Base-by-base conservation (phyloP, 148 eudicot species). In the Camellia granthamiana region DNA sequence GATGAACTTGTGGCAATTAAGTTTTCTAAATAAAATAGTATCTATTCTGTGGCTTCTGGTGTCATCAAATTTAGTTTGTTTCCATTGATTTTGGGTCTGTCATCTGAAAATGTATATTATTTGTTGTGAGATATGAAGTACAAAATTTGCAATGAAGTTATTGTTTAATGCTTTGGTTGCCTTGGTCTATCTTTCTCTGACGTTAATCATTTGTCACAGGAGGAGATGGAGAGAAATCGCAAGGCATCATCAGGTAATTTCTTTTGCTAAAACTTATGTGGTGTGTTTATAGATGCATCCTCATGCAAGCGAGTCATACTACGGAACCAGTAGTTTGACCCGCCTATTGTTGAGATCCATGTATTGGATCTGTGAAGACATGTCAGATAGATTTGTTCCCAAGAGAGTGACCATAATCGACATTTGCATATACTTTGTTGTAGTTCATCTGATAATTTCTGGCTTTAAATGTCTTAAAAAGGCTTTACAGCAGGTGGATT, bases 211-310 rank as follows among this genome's bases (percentile, higher is more conserved):
- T 16, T 81, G 59, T 79, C 14, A 15, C 95, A 94, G 98, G 98
- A 94, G 85, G 98, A 94, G 83, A 88, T 94, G 97, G 97, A 94
- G 80, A 92, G 85, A 80, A 94, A 93, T 83, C 89, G 93, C 69
- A 89, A 84, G 78, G 54, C 90, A 71, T 88, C 93, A 77, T 88
- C 97, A 83, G 98, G 98, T 94, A 88, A 81, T 38, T 70, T 79
- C 19, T 51, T 5, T 19, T 72, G 10, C 74, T 58, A 59, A 19
- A 44, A 64, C 59, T 61, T 54, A 30, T 64, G 23, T 69, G 38
- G 49, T 47, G 38, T 47, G 42, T 12, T 15, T 18, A 18, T 30
- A 56, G 44, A 38, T 6, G 47, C 61, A 5, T 49, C 59, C 59
- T 51, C 13, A 21, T 5, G 30, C 13, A 46, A 19, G 2, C 6